These are phyloP conservation scores for Hypoxylon sp. DNA, from an alignment of 2,329 filamentous ascomycete species.

Conservation along the genomic window DNA sequence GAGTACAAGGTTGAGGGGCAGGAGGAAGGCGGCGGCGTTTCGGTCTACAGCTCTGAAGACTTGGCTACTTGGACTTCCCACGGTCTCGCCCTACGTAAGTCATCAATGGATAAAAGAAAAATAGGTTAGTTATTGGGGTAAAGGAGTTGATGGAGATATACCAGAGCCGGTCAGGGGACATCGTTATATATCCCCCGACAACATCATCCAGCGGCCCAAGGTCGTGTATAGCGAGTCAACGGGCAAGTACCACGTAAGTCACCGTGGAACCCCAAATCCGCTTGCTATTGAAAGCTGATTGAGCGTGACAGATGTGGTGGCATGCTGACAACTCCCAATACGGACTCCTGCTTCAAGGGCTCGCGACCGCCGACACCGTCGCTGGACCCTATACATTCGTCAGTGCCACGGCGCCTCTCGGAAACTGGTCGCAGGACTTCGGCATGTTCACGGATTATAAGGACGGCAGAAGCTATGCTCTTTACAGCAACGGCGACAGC, in stretches of 20 bases:
- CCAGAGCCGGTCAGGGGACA: constrained; percentile 61
- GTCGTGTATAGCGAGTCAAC: constrained; percentile 64
- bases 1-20: constrained; percentile 67
- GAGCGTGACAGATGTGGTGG: constrained; percentile 58
- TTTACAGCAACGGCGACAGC: constrained; percentile 67
- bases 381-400: constrained; percentile 63
- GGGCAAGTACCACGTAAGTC: constrained; percentile 62
- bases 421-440: constrained; percentile 70
- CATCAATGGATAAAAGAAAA: neutral
- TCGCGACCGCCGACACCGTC: constrained; percentile 61
- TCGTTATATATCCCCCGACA: constrained; percentile 60
- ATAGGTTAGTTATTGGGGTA: neutral
- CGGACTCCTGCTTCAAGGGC: constrained; percentile 62
- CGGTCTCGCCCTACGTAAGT: constrained; percentile 62
- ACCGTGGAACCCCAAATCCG: neutral
- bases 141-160: constrained; percentile 5
- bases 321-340: constrained; percentile 67
- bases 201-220: constrained; percentile 69
- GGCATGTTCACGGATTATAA: constrained; percentile 68
- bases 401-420: constrained; percentile 61
- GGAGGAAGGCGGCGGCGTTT: constrained; percentile 66
- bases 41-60: constrained; percentile 68
- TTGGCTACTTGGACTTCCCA: constrained; percentile 66
- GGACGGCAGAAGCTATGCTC: constrained; percentile 61
- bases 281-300: neutral